Evolutionary conservation across 139 green algal genomes (phyloP).

Genomic region (Chlamydomonas sp.): DNA sequence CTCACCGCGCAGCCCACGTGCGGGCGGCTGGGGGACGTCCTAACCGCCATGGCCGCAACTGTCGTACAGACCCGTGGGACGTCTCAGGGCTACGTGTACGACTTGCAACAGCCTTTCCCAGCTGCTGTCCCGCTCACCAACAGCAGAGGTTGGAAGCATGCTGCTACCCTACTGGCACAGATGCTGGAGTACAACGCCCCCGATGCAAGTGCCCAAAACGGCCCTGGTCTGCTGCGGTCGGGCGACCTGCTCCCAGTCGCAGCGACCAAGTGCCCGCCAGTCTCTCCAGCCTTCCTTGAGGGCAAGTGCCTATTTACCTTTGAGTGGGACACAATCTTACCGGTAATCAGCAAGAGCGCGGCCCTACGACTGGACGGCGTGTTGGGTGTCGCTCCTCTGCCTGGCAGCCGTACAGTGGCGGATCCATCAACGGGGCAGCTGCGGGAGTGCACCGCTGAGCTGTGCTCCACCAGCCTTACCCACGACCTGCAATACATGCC

Average conservation of each 20-base stretch:
- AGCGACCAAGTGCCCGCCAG: background rate
- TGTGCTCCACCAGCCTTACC: background rate
- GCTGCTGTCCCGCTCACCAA: too few species aligned
- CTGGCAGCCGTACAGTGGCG: background rate
- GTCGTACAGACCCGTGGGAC: background rate
- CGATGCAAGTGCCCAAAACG: too few species aligned
- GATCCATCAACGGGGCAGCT: too few species aligned
- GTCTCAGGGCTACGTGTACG: background rate
- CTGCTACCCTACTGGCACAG: background rate
- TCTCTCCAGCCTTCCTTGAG: background rate
- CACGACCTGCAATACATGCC: conserved; percentile 14
- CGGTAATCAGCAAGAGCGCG: background rate
- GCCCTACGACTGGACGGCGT: background rate
- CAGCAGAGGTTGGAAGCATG: too few species aligned
- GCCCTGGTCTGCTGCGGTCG: background rate
- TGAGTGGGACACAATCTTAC: background rate
- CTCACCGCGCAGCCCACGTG: background rate
- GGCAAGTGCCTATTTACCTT: conserved; percentile 1
- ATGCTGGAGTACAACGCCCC: conserved; percentile 12
- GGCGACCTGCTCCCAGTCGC: too few species aligned
- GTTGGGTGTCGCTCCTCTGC: conserved; percentile 1
- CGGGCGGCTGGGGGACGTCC: conserved; percentile 1
- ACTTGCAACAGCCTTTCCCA: too few species aligned
- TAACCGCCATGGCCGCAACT: background rate
- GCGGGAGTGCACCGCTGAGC: background rate